Base-by-base conservation (phyloP, 768 basidiomycete species). In the Heimioporus sp. region DNA sequence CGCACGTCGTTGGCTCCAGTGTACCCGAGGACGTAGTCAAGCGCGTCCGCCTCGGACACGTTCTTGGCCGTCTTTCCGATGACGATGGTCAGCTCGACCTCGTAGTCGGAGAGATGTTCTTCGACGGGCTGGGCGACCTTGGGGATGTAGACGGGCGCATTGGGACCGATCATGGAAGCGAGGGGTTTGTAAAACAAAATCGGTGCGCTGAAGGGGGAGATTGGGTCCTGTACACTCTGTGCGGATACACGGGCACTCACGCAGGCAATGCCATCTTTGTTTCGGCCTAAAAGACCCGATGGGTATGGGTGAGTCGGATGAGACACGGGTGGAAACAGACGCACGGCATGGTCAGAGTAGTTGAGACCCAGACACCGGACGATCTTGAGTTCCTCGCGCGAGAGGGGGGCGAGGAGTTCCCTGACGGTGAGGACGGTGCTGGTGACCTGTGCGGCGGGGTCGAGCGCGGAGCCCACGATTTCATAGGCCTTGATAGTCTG, bases 11-110 rank as follows among this genome's bases (percentile, higher is more conserved):
- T 92, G 5, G 82, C 86, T 3, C 76, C 86, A 4, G 87, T 89
- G 63, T 92, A 95, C 2, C 81, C 92, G 0, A 94, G 78, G 16
- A 95, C 87, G 59, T 92, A 92, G 65, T 93, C 86, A 38, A 94
- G 75, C 0, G 92, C 92, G 8, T 93, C 83, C 2, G 74, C 82
- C 64, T 90, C 89, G 0, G 82, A 78, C 20, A 96, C 90, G 62
- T 94, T 71, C 73, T 86, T 91, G 13, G 86, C 85, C 1, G 83
- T 65, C 64, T 88, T 91, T 37, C 92, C 91, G 46, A 96, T 87
- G 49, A 94, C 86, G 56, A 96, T 79, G 30, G 81, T 83, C 28
- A 92, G 71, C 57, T 92, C 90, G 48, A 86, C 87, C 59, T 92
- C 90, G 59, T 91, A 92, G 68, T 92, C 90, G 0, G 90, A 82